Evolutionary conservation across 192 early-diverging fungal species (phyloP).

Genomic region (Kappamyces sp.): DNA sequence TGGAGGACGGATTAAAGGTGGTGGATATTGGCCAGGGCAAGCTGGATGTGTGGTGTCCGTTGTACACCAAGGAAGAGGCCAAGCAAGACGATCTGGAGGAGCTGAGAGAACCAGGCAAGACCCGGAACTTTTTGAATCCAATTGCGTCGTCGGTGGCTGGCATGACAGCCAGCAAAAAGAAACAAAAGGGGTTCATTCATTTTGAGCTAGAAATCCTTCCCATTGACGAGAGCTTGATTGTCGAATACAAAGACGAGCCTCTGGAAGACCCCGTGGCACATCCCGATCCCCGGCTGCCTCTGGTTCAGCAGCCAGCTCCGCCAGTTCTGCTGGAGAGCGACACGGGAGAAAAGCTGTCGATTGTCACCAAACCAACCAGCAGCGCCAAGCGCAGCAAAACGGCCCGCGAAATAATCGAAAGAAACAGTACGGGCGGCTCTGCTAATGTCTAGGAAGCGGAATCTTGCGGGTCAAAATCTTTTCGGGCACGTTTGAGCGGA

Average conservation of each 20-base stretch:
- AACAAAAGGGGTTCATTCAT: slow-evolving; percentile 30
- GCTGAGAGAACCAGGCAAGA: not conserved
- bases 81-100: slow-evolving; percentile 5
- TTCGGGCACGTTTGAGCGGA: slow-evolving; percentile 4
- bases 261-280: not conserved
- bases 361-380: not conserved
- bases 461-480: slow-evolving; percentile 2
- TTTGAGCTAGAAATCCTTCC: slow-evolving; percentile 25
- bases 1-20: slow-evolving; percentile 37
- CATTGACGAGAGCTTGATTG: slow-evolving; percentile 3
- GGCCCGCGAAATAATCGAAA: not conserved
- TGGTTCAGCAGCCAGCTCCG: too few relatives aligned
- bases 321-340: too few relatives aligned
- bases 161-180: slow-evolving; percentile 9
- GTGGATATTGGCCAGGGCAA: slow-evolving; percentile 11
- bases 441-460: not conserved
- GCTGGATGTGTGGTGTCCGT: not conserved
- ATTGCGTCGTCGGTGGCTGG: not conserved
- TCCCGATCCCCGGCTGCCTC: too few relatives aligned
- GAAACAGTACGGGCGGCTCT: not conserved
- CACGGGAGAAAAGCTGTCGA: not conserved
- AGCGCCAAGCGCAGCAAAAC: not conserved
- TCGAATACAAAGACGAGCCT: not conserved
- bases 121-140: not conserved
- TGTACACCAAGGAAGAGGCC: slow-evolving; percentile 7